phyloP scores from a whole-genome alignment of 345 rosid genomes.

The Salix koriyanagi region DNA sequence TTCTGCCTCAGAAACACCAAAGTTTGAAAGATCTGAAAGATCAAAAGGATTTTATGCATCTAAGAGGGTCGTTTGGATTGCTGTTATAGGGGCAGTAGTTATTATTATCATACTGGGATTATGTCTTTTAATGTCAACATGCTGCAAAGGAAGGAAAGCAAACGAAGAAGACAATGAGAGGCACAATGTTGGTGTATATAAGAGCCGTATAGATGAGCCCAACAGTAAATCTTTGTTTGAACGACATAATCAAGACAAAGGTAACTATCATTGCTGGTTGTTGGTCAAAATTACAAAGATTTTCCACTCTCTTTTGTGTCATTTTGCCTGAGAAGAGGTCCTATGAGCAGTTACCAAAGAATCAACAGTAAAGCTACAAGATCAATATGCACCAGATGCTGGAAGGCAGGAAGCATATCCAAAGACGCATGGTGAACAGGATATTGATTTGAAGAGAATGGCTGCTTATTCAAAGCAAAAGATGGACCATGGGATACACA shows the following conservation, averaged over 20 bases:
- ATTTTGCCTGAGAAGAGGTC: slow-evolving; percentile 10
- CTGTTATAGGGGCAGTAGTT: slow-evolving; percentile 38
- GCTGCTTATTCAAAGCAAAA: slow-evolving; percentile 32
- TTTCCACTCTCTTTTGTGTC: not conserved
- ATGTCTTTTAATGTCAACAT: slow-evolving; percentile 45
- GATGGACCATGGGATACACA: slow-evolving; percentile 20
- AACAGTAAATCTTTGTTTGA: slow-evolving; percentile 36
- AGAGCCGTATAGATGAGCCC: slow-evolving; percentile 25
- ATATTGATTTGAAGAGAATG: slow-evolving; percentile 23
- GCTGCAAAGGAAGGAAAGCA: slow-evolving; percentile 36
- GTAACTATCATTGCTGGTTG: slow-evolving; percentile 27
- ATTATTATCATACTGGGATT: slow-evolving; percentile 33
- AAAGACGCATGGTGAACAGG: slow-evolving; percentile 35
- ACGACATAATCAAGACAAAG: slow-evolving; percentile 33
- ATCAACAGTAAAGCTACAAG: slow-evolving; percentile 34
- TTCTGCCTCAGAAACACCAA: slow-evolving; percentile 26
- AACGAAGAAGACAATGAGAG: slow-evolving; percentile 22
- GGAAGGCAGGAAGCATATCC: slow-evolving; percentile 28
- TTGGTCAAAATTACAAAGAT: not conserved
- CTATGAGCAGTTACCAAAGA: slow-evolving; percentile 42
- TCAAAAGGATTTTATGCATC: slow-evolving; percentile 37
- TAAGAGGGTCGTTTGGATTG: slow-evolving; percentile 38
- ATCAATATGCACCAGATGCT: slow-evolving; percentile 38
- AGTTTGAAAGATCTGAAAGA: slow-evolving; percentile 33
- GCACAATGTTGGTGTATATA: slow-evolving; percentile 16